Conservation (phyloP, 2,329 filamentous ascomycete species). For the Seiridium unicorne region DNA sequence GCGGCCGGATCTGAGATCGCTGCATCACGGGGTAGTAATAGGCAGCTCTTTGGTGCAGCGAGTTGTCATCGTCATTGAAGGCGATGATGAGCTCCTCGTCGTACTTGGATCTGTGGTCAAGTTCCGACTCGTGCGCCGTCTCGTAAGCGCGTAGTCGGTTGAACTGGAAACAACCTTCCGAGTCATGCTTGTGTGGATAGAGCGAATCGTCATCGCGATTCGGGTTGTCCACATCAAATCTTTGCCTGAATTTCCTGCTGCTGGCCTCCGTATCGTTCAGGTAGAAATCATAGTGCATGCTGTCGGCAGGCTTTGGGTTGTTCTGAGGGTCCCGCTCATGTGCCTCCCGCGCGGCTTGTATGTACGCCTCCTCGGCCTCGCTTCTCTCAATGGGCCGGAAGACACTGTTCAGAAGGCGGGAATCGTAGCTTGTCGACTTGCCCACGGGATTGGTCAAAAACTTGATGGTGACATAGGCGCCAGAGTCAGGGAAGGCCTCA, state of each 20-base stretch:
- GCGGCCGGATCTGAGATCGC: conserved; percentile 59
- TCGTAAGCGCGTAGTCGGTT: conserved; percentile 64
- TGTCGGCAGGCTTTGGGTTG: conserved; percentile 54
- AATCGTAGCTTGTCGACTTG: conserved; percentile 50
- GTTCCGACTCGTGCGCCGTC: conserved; percentile 56
- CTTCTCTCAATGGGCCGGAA: conserved; percentile 59
- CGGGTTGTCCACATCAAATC: conserved; percentile 57
- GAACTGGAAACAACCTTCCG: conserved; percentile 55
- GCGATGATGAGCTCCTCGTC: conserved; percentile 62
- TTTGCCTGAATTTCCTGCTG: conserved; percentile 56
- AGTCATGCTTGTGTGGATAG: conserved; percentile 50
- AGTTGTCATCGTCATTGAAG: conserved; percentile 49
- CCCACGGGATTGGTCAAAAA: conserved; percentile 65
- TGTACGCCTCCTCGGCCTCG: conserved; percentile 51
- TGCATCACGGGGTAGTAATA: conserved; percentile 71
- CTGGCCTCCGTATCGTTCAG: conserved; percentile 48
- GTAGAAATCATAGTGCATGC: conserved; percentile 68
- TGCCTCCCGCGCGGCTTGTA: conserved; percentile 48
- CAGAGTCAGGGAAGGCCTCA: conserved; percentile 67
- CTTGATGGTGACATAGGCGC: conserved; percentile 68
- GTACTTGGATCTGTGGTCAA: conserved; percentile 59
- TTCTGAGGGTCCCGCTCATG: conserved; percentile 56
- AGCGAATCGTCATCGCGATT: conserved; percentile 52
- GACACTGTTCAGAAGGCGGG: conserved; percentile 59
- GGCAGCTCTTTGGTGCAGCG: conserved; percentile 50